phyloP scores from a whole-genome alignment of 495 filamentous ascomycete genomes.

The Hypoxylon trugodes region DNA sequence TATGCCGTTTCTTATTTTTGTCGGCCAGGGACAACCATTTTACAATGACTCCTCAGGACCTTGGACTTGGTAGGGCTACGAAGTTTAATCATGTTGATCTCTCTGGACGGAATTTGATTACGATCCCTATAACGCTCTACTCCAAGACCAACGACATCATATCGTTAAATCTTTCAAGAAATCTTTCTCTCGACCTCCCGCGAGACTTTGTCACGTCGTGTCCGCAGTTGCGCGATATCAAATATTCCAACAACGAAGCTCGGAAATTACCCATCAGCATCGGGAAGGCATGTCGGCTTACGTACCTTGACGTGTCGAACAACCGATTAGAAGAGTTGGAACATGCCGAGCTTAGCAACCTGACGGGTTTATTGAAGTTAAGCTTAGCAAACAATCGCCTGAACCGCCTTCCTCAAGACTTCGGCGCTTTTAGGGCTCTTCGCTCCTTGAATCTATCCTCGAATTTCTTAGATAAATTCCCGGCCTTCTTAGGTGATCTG shows the following conservation, averaged over 20 bases:
- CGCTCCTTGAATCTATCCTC: slow-evolving; percentile 90
- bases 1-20: slow-evolving; percentile 94
- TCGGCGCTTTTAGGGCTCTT: slow-evolving; percentile 77
- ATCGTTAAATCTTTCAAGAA: slow-evolving; percentile 89
- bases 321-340: slow-evolving; percentile 89
- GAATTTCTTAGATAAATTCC: slow-evolving; percentile 87
- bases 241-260: slow-evolving; percentile 91
- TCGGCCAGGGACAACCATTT: slow-evolving; percentile 88
- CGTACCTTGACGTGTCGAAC: slow-evolving; percentile 92
- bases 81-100: slow-evolving; percentile 96
- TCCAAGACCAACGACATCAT: slow-evolving; percentile 92
- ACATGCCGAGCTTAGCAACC: slow-evolving; percentile 70
- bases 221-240: slow-evolving; percentile 90
- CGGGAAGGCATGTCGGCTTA: slow-evolving; percentile 79
- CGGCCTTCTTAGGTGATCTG: slow-evolving; percentile 81
- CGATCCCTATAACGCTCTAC: slow-evolving; percentile 94
- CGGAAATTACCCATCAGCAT: slow-evolving; percentile 86
- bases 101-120: slow-evolving; percentile 87
- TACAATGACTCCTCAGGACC: slow-evolving; percentile 65
- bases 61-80: slow-evolving; percentile 77
- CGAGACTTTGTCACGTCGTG: slow-evolving; percentile 97
- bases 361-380: slow-evolving; percentile 80
- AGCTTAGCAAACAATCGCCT: slow-evolving; percentile 94
- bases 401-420: slow-evolving; percentile 77
- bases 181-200: slow-evolving; percentile 90